Percentiles rank a stretch among this genome's conserved stretches.
Evolutionary conservation across 2,329 filamentous ascomycete genomes (phyloP).

Genomic region (Chrysosporium keratinophilum): DNA sequence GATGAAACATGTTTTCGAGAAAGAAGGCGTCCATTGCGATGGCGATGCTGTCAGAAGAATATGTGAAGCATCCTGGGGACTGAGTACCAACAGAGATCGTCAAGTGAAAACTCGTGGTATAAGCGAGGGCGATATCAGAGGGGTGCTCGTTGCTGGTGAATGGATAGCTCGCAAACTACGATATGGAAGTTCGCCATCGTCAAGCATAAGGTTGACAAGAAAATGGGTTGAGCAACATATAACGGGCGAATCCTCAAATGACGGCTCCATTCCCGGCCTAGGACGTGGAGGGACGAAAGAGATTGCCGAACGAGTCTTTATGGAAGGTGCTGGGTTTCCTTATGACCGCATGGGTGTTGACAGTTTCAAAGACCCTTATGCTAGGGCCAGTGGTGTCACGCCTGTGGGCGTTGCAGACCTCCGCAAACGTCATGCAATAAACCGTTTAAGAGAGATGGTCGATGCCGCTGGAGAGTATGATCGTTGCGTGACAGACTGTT

Average conservation of each 20-base stretch:
- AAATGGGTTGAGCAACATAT: slow-evolving; percentile 53
- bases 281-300: slow-evolving; percentile 54
- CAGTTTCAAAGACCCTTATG: slow-evolving; percentile 29
- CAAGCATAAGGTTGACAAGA: slow-evolving; percentile 42
- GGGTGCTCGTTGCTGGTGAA: slow-evolving; percentile 54
- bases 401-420: slow-evolving; percentile 50
- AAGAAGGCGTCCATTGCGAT: slow-evolving; percentile 79
- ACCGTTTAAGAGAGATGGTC: slow-evolving; percentile 50
- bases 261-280: slow-evolving; percentile 48
- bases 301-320: slow-evolving; percentile 56
- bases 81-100: slow-evolving; percentile 47
- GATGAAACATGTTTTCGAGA: slow-evolving; percentile 73
- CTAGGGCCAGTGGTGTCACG: slow-evolving; percentile 19
- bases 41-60: slow-evolving; percentile 71
- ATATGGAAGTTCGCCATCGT: slow-evolving; percentile 30
- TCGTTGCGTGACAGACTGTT: slow-evolving; percentile 59
- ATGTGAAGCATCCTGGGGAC: slow-evolving; percentile 57
- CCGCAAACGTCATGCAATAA: slow-evolving; percentile 49
- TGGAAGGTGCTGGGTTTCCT: slow-evolving; percentile 53
- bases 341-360: slow-evolving; percentile 31
- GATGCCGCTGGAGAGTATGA: slow-evolving; percentile 54
- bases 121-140: slow-evolving; percentile 49
- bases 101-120: slow-evolving; percentile 35
- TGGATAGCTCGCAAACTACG: slow-evolving; percentile 54
- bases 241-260: slow-evolving; percentile 43